These are phyloP conservation scores for Phyllosticta capitalensis DNA, from an alignment of 2,329 filamentous ascomycete genomes.

Conservation along the genomic window DNA sequence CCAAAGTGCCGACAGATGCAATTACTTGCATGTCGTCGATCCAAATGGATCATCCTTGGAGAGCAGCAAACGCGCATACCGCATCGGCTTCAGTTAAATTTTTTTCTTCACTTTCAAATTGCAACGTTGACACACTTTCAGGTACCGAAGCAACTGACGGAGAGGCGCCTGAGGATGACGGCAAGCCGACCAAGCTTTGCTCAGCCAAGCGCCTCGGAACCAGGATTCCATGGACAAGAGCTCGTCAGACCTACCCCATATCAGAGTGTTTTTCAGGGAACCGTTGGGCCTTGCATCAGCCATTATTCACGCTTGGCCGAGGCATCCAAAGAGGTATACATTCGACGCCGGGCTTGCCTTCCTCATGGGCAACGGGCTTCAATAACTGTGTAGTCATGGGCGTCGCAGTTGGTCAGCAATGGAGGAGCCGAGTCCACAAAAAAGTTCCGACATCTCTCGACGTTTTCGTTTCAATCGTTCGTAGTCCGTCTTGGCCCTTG, in stretches of 20 bases:
- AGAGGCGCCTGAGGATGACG: neutral
- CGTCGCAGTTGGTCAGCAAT: neutral
- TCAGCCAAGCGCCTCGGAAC: neutral
- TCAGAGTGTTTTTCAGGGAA: neutral
- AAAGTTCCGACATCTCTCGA: neutral
- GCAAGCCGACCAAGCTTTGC: neutral
- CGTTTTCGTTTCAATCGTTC: neutral
- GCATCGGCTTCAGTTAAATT: neutral
- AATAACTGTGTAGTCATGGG: neutral
- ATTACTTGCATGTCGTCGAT: neutral
- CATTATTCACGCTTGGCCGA: neutral
- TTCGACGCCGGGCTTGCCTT: neutral
- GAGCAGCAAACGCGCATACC: neutral
- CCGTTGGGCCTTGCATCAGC: neutral
- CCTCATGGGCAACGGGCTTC: neutral
- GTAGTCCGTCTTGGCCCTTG: neutral
- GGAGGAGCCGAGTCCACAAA: neutral
- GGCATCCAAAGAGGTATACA: neutral
- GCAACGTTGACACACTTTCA: neutral
- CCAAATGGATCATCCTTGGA: neutral
- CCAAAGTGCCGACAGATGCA: neutral
- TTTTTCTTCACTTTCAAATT: neutral
- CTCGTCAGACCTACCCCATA: neutral
- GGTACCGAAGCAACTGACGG: neutral
- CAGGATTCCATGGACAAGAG: neutral